Conservation (phyloP, 495 filamentous ascomycete genomes). For the Aspergillus mulundensis region DNA sequence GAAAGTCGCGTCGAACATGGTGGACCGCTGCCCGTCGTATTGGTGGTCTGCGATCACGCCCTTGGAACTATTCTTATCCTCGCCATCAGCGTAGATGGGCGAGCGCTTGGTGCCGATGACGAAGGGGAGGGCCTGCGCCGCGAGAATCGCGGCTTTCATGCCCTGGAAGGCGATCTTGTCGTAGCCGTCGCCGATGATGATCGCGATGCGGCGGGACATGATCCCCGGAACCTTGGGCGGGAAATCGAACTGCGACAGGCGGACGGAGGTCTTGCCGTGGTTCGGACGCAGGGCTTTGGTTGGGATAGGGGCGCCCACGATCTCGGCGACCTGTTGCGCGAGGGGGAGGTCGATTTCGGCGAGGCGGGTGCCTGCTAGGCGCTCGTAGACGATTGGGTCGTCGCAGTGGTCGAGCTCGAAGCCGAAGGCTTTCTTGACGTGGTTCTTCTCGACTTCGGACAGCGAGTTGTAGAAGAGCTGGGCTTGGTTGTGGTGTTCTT, state of each 20-base stretch:
- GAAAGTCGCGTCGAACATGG: constrained; percentile 81
- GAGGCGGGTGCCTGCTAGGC: constrained; percentile 57
- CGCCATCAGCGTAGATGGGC: constrained; percentile 1
- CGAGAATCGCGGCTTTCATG: background rate
- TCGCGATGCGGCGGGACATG: constrained; percentile 62
- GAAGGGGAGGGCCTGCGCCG: constrained; percentile 37
- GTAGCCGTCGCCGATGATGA: constrained; percentile 72
- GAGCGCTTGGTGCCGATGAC: constrained; percentile 59
- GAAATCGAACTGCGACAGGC: constrained; percentile 64
- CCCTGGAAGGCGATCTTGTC: constrained; percentile 17
- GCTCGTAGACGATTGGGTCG: constrained; percentile 73
- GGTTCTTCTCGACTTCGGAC: constrained; percentile 62
- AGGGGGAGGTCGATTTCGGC: constrained; percentile 64
- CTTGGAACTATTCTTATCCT: constrained; percentile 17
- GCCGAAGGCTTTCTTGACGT: constrained; percentile 64
- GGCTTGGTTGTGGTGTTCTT: constrained; percentile 65
- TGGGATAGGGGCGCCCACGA: constrained; percentile 58
- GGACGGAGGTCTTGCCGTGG: constrained; percentile 57
- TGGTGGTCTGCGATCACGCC: constrained; percentile 73
- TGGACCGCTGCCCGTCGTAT: constrained; percentile 76
- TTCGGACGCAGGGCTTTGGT: constrained; percentile 46
- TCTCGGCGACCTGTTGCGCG: constrained; percentile 60
- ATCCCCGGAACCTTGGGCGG: constrained; percentile 50
- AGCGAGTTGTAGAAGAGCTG: constrained; percentile 79
- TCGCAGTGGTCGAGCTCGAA: constrained; percentile 93